These are phyloP conservation scores for Aspergillus costaricaensis DNA, from an alignment of 2,329 filamentous ascomycete species.

Conservation along the genomic window DNA sequence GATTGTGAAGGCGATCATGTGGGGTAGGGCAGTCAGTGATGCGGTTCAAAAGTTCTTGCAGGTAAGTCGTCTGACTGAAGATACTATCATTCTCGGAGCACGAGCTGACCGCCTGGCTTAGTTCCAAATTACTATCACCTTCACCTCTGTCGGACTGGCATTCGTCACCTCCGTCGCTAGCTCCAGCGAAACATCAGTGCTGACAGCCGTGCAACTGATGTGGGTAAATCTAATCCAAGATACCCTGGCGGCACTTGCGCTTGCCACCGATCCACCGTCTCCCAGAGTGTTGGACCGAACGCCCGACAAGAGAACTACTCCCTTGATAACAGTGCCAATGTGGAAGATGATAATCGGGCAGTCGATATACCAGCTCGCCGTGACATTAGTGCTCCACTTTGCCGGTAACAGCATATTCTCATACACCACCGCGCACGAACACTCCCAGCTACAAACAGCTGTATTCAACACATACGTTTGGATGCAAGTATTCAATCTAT, in stretches of 20 bases:
- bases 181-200: conserved; percentile 57
- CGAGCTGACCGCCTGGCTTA: conserved; percentile 24
- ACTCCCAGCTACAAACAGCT: conserved; percentile 57
- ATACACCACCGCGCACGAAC: conserved; percentile 46
- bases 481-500: conserved; percentile 72
- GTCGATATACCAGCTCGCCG: conserved; percentile 40
- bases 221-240: conserved; percentile 71
- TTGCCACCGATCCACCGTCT: conserved; percentile 63
- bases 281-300: conserved; percentile 56
- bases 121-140: conserved; percentile 63
- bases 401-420: conserved; percentile 58
- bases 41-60: conserved; percentile 62
- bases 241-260: conserved; percentile 63
- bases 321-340: conserved; percentile 46
- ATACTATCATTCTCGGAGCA: too few relatives aligned
- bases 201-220: conserved; percentile 65
- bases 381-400: conserved; percentile 53
- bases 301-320: conserved; percentile 44
- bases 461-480: conserved; percentile 72
- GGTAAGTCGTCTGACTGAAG: conserved; percentile 15
- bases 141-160: conserved; percentile 64
- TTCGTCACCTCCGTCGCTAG: conserved; percentile 62
- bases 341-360: conserved; percentile 47
- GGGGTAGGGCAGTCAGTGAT: conserved; percentile 62
- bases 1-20: conserved; percentile 62